Base-by-base conservation (phyloP, 2,329 filamentous ascomycete genomes). In the Penicillium sp. region DNA sequence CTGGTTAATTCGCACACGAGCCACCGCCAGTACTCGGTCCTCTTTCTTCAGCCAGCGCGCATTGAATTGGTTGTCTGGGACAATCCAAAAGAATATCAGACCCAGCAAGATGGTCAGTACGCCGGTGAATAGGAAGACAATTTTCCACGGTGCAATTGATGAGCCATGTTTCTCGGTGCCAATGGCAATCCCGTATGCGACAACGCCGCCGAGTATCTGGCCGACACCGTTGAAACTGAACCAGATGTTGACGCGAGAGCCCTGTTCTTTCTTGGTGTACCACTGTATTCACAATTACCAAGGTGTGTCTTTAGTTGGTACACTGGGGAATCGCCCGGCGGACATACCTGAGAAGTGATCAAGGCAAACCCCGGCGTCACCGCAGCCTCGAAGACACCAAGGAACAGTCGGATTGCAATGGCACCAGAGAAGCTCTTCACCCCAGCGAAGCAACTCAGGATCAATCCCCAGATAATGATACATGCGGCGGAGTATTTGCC, bases 261-360 rank as follows among this genome's bases (percentile, higher is more conserved):
- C 86, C 76, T 91, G 88, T 71, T 91, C 89, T 57, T 81, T 80
- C 72, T 87, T 87, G 0, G 89, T 91, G 68, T 90, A 92, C 88
- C 88, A 91, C 75, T 90, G 38, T 7, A 16, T 2, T 64, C 2
- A 5, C 2, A 25, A 42, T 48, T 3, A 48, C 14, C 28, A 11
- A 30, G 51, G 13, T 10, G 1, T 13, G 6, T 1, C 5, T 16
- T 4, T 28, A 2, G 10, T 40, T 19, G 16, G 6, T 6, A 40
- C n/a, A 22, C 5, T 33, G n/a, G n/a, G n/a, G n/a, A 4, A 11
- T 42, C 11, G 3, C 6, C 13, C 35, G 8, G 6, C 13, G 10
- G 19, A 30, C 68, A n/a, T 61, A 77, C 76, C 67, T 78, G 87
- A 3, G 81, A 85, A 1, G 88, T 90, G 66, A 91, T 82, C 1